Percentiles rank a stretch among this genome's conserved stretches.
Conservation (phyloP, 371 early-diverging fungal species). For the Circinella minor region DNA sequence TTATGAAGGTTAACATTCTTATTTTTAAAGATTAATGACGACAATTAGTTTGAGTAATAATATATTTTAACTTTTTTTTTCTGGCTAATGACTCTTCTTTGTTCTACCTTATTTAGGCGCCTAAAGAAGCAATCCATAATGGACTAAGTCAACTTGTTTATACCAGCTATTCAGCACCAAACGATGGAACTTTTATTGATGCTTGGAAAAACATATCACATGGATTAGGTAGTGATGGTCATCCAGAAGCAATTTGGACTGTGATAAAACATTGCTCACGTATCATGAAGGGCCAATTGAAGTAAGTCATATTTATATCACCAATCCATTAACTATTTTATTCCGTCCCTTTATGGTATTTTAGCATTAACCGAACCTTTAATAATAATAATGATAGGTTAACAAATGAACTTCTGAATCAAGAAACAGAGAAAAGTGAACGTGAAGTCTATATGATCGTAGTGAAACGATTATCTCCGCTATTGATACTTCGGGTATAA, state of each 20-base stretch:
- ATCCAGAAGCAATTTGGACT: not conserved
- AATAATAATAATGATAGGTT: not conserved
- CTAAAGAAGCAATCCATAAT: not conserved
- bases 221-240: not conserved
- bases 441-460: slow-evolving; percentile 7
- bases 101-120: not conserved
- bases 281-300: slow-evolving; percentile 18
- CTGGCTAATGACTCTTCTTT: not conserved
- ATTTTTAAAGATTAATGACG: too few species aligned
- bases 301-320: slow-evolving; percentile 6
- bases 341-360: too few species aligned
- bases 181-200: slow-evolving; percentile 6
- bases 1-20: slow-evolving; percentile 15
- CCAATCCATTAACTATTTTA: too few species aligned
- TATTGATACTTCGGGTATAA: slow-evolving; percentile 13
- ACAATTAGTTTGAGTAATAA: not conserved
- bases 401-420: slow-evolving; percentile 6
- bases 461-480: slow-evolving; percentile 6
- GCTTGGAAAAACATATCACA: slow-evolving; percentile 11
- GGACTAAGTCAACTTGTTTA: slow-evolving; percentile 12
- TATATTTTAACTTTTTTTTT: not conserved
- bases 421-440: slow-evolving; percentile 11
- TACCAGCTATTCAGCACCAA: slow-evolving; percentile 4
- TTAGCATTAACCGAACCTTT: not conserved
- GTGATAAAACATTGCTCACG: slow-evolving; percentile 17